Evolutionary conservation across 352 stramenopile genomes (phyloP).

Genomic region (Globisporangium heterothallicum): DNA sequence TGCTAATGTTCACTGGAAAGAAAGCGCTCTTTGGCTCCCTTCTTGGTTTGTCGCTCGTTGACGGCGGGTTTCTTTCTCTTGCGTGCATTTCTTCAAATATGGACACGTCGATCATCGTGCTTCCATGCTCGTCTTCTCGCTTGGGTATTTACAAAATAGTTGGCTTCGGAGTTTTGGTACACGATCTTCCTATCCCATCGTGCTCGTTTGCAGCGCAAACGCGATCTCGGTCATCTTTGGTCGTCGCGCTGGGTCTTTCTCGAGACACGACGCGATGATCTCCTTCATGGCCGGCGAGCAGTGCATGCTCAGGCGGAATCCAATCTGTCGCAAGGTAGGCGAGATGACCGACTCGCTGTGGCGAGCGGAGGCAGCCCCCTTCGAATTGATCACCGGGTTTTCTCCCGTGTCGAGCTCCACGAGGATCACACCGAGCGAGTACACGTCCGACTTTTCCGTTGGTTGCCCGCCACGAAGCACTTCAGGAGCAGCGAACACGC

Average conservation of each 20-base stretch:
- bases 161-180: no score
- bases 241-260: slow-evolving; percentile 39
- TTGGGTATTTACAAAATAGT: no score
- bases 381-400: slow-evolving; percentile 56
- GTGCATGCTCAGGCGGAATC: slow-evolving; percentile 45
- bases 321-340: slow-evolving; percentile 34
- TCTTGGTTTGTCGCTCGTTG: no score
- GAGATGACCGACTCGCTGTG: slow-evolving; percentile 26
- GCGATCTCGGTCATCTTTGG: slow-evolving; percentile 62
- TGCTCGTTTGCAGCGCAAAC: slow-evolving; percentile 43
- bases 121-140: no score
- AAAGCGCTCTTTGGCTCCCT: no score
- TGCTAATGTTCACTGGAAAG: no score
- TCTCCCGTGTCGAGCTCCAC: slow-evolving; percentile 73
- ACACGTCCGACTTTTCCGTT: slow-evolving; percentile 68
- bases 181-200: no score
- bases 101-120: not conserved
- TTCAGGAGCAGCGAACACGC: slow-evolving; percentile 65
- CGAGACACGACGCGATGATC: slow-evolving; percentile 54
- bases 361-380: slow-evolving; percentile 32
- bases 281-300: slow-evolving; percentile 67
- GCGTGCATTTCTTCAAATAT: not conserved
- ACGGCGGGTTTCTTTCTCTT: no score
- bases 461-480: slow-evolving; percentile 64
- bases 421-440: slow-evolving; percentile 71